Conservation (phyloP, 352 stramenopile species). For the Phytophthora chlamydospora region DNA sequence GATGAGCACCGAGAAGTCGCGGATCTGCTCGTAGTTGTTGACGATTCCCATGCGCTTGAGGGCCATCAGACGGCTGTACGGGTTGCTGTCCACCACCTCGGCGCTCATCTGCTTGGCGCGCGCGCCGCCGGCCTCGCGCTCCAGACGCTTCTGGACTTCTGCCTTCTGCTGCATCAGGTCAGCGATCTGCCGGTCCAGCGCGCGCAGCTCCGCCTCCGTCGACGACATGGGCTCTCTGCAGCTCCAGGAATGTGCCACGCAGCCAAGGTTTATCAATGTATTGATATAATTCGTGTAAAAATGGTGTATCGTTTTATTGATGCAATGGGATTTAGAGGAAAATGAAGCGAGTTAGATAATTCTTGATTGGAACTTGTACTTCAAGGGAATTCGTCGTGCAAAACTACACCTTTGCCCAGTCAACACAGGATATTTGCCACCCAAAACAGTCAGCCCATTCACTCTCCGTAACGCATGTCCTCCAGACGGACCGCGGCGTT, state of each 20-base stretch:
- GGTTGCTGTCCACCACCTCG: slow-evolving; percentile 87
- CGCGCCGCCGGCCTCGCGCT: slow-evolving; percentile 39
- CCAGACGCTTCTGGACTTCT: slow-evolving; percentile 55
- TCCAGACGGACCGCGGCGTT: too few relatives aligned
- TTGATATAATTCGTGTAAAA: too few relatives aligned
- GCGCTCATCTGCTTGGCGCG: slow-evolving; percentile 68
- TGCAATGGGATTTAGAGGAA: too few relatives aligned
- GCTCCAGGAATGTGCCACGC: slow-evolving; percentile 16
- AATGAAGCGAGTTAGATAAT: too few relatives aligned
- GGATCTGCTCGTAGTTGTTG: slow-evolving; percentile 89
- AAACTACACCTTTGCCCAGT: too few relatives aligned
- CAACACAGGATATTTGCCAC: too few relatives aligned
- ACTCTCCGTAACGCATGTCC: too few relatives aligned
- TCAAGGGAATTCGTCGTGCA: too few relatives aligned
- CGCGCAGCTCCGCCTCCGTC: slow-evolving; percentile 54
- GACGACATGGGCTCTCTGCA: slow-evolving; percentile 12
- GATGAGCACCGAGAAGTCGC: slow-evolving; percentile 78
- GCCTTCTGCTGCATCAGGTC: slow-evolving; percentile 80
- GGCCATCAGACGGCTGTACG: slow-evolving; percentile 90
- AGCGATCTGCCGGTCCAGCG: slow-evolving; percentile 75
- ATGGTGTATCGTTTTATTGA: too few relatives aligned
- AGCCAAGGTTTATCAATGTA: not conserved
- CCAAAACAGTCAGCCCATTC: too few relatives aligned
- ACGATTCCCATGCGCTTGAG: slow-evolving; percentile 92
- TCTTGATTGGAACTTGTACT: too few relatives aligned